Evolutionary conservation across 345 rosid species (phyloP), one percentile per base, ranked within the genome.

Genomic region (Pseudoturritis turrita): DNA sequence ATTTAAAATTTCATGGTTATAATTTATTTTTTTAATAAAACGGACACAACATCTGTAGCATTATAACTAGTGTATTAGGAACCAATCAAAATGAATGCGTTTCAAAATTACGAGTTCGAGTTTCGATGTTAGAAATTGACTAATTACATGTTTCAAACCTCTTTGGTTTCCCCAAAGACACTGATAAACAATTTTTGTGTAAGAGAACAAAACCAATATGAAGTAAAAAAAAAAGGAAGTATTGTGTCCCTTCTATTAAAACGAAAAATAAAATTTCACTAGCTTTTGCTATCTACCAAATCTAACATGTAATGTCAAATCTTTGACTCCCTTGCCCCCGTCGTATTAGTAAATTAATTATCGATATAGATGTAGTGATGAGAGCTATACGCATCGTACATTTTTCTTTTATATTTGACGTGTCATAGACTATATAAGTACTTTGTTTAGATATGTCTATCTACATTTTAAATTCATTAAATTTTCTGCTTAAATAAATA

Each of bases 281-380:
- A 26, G 52, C 66, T 62, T 13, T 40, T 61, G 39, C 51, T 49
- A 14, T 62, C 54, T 41, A 52, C 57, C 63, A 43, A 52, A 72
- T 61, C 53, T 40, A 51, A 10, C 4, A 62, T 51, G 26, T 28
- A 17, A n/a, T 22, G 19, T 21, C 11, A 13, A 60, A 14, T 43
- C 70, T 62, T 62, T 29, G 62, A 71, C 69, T 52, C 23, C 10
- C 22, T 26, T 52, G 36, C 23, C 28, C 13, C 25, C 36, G 9
- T 61, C 35, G 36, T 69, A 61, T 29, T 40, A 51, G 31, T 39
- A 33, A 61, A n/a, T 51, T 51, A 62, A 18, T 51, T 3, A 52
- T 52, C 35, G 37, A 52, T n/a, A 33, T 33, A 8, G 41, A 25
- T 29, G 36, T 7, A 13, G 36, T 29, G 44, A 43, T n/a, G 12